Conservation (phyloP, 2,329 filamentous ascomycete species). For the Samsoniella hepiali region DNA sequence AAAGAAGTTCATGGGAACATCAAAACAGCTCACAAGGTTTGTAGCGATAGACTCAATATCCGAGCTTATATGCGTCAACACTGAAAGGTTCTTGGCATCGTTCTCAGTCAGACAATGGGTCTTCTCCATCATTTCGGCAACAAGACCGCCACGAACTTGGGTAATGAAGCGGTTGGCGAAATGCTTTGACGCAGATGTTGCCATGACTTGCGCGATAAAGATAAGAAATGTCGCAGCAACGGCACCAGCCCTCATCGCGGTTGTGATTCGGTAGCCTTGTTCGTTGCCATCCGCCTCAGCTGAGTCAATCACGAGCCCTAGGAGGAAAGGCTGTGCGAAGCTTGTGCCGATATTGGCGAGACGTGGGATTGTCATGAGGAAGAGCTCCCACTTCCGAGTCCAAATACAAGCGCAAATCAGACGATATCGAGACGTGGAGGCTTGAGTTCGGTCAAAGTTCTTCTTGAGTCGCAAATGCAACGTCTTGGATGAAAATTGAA, state of each 20-base stretch:
- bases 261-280: background rate
- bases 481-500: background rate
- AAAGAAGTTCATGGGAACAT: background rate
- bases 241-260: background rate
- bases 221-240: background rate
- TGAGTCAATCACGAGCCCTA: background rate
- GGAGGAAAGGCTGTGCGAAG: background rate
- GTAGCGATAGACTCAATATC: background rate
- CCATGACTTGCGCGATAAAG: background rate
- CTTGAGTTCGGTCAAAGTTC: background rate
- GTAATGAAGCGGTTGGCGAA: conserved; percentile 27
- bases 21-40: background rate
- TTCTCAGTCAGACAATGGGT: conserved; percentile 32
- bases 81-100: conserved; percentile 27
- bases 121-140: conserved; percentile 47
- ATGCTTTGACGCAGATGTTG: background rate
- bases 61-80: background rate
- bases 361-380: background rate
- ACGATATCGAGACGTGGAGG: background rate
- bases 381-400: background rate
- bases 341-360: background rate
- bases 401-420: background rate
- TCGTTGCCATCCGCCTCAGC: background rate
- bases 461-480: background rate
- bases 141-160: conserved; percentile 31